phyloP scores from a whole-genome alignment of 129 eudicot genomes.

The Oenanthe sinensis region DNA sequence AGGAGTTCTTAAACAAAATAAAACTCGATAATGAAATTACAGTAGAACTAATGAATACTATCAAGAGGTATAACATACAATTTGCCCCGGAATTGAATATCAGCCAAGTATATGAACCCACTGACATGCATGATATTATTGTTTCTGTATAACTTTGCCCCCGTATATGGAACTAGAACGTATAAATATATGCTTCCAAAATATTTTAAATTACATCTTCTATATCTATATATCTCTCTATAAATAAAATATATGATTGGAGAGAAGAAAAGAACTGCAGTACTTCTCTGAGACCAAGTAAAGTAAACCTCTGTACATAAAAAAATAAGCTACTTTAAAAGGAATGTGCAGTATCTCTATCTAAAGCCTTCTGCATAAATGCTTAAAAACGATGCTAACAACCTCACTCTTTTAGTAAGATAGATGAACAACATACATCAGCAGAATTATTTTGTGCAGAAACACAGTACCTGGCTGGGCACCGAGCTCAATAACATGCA shows the following conservation, averaged over 20 bases:
- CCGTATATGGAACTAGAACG: background rate
- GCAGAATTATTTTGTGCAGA: background rate
- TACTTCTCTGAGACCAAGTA: no score
- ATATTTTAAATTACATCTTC: no score
- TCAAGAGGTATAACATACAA: background rate
- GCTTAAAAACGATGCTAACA: background rate
- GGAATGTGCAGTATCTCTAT: background rate
- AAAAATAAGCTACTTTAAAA: no score
- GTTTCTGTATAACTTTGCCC: no score
- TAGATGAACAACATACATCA: background rate
- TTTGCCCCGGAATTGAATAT: background rate
- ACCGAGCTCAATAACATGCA: slow-evolving; percentile 96
- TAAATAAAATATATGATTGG: no score
- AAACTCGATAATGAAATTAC: background rate
- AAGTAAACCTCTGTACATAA: no score
- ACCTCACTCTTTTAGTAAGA: background rate
- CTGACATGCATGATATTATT: background rate
- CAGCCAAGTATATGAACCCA: background rate
- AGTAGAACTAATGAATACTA: background rate
- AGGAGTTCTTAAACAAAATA: background rate
- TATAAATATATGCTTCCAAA: background rate
- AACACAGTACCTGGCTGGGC: slow-evolving; percentile 83
- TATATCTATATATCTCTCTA: no score
- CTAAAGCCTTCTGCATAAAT: background rate
- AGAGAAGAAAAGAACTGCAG: no score